Evolutionary conservation across 2,329 filamentous ascomycete genomes (phyloP).

Genomic region (Periconia macrospinosa): DNA sequence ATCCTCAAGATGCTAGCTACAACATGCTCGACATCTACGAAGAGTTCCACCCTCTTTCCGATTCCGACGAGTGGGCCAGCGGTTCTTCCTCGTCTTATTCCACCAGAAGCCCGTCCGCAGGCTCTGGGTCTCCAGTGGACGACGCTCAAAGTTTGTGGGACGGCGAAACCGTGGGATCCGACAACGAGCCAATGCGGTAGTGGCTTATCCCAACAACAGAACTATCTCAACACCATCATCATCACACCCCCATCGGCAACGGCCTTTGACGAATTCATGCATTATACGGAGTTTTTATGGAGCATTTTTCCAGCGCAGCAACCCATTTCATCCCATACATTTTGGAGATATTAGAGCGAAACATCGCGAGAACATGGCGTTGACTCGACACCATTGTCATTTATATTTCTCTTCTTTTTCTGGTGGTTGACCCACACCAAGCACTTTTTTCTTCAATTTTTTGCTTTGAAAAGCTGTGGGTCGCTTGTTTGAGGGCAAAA

Average conservation of each 20-base stretch:
- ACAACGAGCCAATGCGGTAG: slow-evolving; percentile 40
- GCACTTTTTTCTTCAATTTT: slow-evolving; percentile 7
- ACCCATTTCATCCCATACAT: slow-evolving; percentile 11
- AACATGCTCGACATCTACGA: slow-evolving; percentile 61
- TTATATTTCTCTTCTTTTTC: slow-evolving; percentile 3
- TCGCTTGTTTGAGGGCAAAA: neutral
- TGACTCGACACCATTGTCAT: slow-evolving; percentile 8
- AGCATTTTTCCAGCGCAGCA: slow-evolving; percentile 42
- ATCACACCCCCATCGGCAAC: slow-evolving; percentile 23
- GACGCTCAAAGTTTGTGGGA: slow-evolving; percentile 61
- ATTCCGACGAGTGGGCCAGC: slow-evolving; percentile 88
- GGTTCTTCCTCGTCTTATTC: slow-evolving; percentile 79
- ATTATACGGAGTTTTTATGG: slow-evolving; percentile 40
- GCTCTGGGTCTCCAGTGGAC: slow-evolving; percentile 53
- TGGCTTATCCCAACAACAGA: slow-evolving; percentile 10
- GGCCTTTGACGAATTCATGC: slow-evolving; percentile 40
- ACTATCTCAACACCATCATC: slow-evolving; percentile 26
- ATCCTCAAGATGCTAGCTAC: slow-evolving; percentile 57
- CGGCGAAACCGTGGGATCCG: slow-evolving; percentile 57
- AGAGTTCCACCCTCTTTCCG: slow-evolving; percentile 54
- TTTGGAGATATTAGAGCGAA: slow-evolving; percentile 23
- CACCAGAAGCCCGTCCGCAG: slow-evolving; percentile 61
- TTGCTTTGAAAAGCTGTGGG: slow-evolving; percentile 1
- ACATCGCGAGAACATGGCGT: slow-evolving; percentile 12
- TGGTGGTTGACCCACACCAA: slow-evolving; percentile 13